Base-by-base conservation (phyloP, 768 basidiomycete genomes). In the Macrolepiota fuliginosa region DNA sequence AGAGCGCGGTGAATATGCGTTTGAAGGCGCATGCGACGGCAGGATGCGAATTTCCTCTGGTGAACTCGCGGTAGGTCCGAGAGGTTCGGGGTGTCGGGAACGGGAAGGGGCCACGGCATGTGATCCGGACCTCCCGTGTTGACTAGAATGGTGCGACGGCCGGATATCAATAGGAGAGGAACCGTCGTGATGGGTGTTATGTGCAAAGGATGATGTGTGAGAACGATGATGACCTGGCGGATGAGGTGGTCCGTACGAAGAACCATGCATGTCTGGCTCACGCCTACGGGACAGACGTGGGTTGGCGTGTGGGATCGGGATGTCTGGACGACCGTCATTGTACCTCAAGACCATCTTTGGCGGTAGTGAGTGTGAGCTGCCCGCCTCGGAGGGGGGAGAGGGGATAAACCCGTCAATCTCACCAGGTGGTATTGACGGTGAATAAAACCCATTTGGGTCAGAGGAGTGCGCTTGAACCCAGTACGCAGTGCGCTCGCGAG, bases 301-400 rank as follows among this genome's bases (percentile, higher is more conserved):
- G 32, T 74, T 72, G 17, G 73, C 68, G 65, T 75, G 76, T n/a
- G 83, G 81, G 67, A 90, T 87, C 37, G 87, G 85, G 7, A 87
- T 72, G 72, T 90, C 86, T 1, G 81, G 80, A 40, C 85, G 71
- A 2, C 90, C 89, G 68, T 89, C 85, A 22, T 75, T 78, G 70
- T 86, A 92, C 58, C 83, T 83, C 66, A 91, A 73, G 62, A 91
- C 73, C 87, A 92, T 90, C 67, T 82, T 84, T 3, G 90, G 90
- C 1, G 90, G 90, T 11, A 84, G 66, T 7, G 83, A 84, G 64
- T 75, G 73, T 9, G 79, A 75, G 68, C 82, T 84, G 61, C 75
- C 81, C 1, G 75, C 79, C 45, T 81, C 81, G 37, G 82, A 83
- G 35, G 77, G 73, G 4, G 81, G 78, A 22, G 76, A 73, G 13